phyloP scores from a whole-genome alignment of 768 basidiomycete genomes.

The Auricularia sp. region DNA sequence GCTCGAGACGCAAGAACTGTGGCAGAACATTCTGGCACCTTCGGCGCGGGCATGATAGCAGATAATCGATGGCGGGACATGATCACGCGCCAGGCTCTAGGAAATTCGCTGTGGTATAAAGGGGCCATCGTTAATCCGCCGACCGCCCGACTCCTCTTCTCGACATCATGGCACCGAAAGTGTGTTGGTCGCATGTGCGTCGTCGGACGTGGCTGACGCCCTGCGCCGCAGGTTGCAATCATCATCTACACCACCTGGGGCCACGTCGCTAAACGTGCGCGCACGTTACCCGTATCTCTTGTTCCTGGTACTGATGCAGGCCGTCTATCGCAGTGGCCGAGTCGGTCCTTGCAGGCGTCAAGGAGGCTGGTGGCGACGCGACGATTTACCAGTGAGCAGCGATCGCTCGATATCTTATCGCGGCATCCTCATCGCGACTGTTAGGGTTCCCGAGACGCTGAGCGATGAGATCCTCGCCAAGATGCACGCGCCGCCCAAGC shows the following conservation, averaged over 20 bases:
- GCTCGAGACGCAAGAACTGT: too few species aligned
- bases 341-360: slow-evolving; percentile 27
- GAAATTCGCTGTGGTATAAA: too few species aligned
- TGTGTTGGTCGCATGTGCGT: too few species aligned
- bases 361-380: slow-evolving; percentile 33
- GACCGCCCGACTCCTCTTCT: too few species aligned
- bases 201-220: too few species aligned
- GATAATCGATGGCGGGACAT: too few species aligned
- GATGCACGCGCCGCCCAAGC: slow-evolving; percentile 66
- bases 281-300: neutral
- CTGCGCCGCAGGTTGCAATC: slow-evolving; percentile 10
- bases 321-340: slow-evolving; percentile 44
- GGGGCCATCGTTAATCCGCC: too few species aligned
- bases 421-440: neutral
- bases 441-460: slow-evolving; percentile 71
- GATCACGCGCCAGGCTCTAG: too few species aligned
- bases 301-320: neutral
- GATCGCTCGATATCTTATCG: neutral
- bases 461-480: slow-evolving; percentile 49
- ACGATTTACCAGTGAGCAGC: slow-evolving; percentile 37
- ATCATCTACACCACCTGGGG: slow-evolving; percentile 62
- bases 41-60: too few species aligned
- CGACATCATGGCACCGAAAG: too few species aligned
- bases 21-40: too few species aligned
- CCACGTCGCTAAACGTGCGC: slow-evolving; percentile 53